Percentiles rank a stretch among this genome's conserved stretches.
These are phyloP conservation scores for Podospora sp. DNA, from an alignment of 495 filamentous ascomycete genomes.

Conservation along the genomic window DNA sequence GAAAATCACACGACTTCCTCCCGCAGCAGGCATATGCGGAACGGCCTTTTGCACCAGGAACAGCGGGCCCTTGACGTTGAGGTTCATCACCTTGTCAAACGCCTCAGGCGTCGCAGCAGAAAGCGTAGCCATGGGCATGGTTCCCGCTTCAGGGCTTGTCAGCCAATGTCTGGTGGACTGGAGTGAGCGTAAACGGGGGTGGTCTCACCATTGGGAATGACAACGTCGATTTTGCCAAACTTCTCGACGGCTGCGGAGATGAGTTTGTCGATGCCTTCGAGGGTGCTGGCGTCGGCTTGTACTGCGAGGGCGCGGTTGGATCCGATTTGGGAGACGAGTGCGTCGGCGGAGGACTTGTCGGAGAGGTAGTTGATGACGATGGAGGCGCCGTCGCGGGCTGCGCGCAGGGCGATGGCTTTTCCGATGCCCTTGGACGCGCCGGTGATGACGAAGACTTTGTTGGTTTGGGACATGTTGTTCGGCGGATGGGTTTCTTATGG, in stretches of 20 bases:
- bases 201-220: slow-evolving; percentile 55
- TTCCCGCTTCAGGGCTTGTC: slow-evolving; percentile 44
- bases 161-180: too few relatives aligned
- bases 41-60: slow-evolving; percentile 68
- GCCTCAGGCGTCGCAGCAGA: slow-evolving; percentile 59
- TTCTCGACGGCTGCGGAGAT: slow-evolving; percentile 61
- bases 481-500: too few relatives aligned
- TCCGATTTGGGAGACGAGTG: slow-evolving; percentile 58
- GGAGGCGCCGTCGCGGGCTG: slow-evolving; percentile 61
- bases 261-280: slow-evolving; percentile 62
- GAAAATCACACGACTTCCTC: slow-evolving; percentile 59
- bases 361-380: slow-evolving; percentile 66
- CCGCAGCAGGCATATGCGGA: slow-evolving; percentile 56
- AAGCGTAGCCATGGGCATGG: slow-evolving; percentile 57
- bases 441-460: slow-evolving; percentile 66
- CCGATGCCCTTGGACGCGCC: slow-evolving; percentile 72
- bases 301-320: slow-evolving; percentile 55
- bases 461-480: slow-evolving; percentile 45
- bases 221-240: slow-evolving; percentile 68
- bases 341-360: slow-evolving; percentile 55
- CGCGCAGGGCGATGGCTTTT: slow-evolving; percentile 55
- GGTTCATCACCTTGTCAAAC: slow-evolving; percentile 56
- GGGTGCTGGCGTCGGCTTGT: slow-evolving; percentile 64
- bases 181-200: not conserved
- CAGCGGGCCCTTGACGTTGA: slow-evolving; percentile 71